Percentiles rank a stretch among this genome's conserved stretches.
These are phyloP conservation scores for Rhododendron molle DNA, from an alignment of 148 eudicot species.

Conservation along the genomic window DNA sequence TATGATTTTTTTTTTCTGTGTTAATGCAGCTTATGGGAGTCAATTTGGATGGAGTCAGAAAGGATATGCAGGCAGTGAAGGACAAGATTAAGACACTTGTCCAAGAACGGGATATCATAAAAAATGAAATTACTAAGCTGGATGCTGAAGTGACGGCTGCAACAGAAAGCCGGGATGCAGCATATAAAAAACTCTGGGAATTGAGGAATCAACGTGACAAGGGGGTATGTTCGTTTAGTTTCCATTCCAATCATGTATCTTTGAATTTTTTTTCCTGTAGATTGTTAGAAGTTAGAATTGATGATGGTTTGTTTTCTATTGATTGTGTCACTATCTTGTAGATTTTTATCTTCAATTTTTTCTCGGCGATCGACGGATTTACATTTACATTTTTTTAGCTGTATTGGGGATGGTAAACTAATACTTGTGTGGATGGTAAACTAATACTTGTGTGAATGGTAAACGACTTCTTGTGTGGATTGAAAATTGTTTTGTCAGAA, in stretches of 20 bases:
- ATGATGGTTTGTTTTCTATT: neutral
- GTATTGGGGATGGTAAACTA: neutral
- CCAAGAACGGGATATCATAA: slow-evolving; percentile 34
- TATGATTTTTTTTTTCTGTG: neutral
- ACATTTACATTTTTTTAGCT: neutral
- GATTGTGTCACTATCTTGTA: neutral
- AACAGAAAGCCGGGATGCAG: slow-evolving; percentile 34
- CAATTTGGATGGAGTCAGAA: slow-evolving; percentile 70
- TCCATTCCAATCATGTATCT: neutral
- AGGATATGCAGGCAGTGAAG: slow-evolving; percentile 48
- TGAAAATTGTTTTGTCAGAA: neutral
- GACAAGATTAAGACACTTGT: slow-evolving; percentile 41
- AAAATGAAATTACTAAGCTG: slow-evolving; percentile 36
- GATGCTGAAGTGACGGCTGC: slow-evolving; percentile 32
- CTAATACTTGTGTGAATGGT: neutral
- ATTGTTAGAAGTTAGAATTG: neutral
- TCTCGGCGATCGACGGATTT: neutral
- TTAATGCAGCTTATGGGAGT: slow-evolving; percentile 54
- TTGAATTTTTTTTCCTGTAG: neutral
- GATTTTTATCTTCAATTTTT: neutral
- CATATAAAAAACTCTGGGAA: slow-evolving; percentile 23
- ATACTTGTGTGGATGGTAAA: neutral
- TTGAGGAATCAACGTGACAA: slow-evolving; percentile 45
- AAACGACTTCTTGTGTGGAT: neutral
- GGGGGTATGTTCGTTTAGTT: slow-evolving; percentile 38